A percentile compares a stretch with the other conserved stretches of the same genome.
Evolutionary conservation across 1,284 basidiomycete genomes (phyloP).

Genomic region (Sanghuangporus weigelae): DNA sequence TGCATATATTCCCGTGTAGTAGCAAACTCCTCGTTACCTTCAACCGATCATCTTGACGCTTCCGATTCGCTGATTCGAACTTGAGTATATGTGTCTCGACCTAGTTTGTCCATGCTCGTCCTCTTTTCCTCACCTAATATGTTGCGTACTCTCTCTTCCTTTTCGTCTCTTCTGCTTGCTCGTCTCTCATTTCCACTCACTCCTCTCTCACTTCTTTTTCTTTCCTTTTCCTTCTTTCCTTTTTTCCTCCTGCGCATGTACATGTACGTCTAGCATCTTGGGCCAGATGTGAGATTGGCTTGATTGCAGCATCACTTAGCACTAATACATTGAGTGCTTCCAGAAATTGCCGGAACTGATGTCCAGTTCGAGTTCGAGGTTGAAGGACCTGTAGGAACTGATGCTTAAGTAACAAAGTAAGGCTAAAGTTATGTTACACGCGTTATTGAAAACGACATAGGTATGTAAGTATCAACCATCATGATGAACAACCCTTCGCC

Average conservation of each 20-base stretch:
- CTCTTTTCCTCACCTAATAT: background rate
- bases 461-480: no score
- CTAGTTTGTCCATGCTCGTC: background rate
- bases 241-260: background rate
- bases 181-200: background rate
- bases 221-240: background rate
- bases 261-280: slow-evolving; percentile 7
- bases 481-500: no score
- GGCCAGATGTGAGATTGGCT: slow-evolving; percentile 1
- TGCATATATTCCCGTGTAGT: background rate
- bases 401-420: no score
- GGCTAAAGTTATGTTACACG: no score
- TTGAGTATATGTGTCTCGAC: slow-evolving; percentile 1
- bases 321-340: background rate
- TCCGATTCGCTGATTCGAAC: background rate
- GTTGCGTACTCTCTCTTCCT: background rate
- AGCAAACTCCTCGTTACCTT: background rate
- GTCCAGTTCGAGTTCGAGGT: no score
- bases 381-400: no score
- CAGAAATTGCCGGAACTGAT: background rate
- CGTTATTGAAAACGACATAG: no score
- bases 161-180: background rate
- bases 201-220: slow-evolving; percentile 6
- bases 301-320: background rate
- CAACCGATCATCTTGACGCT: background rate